These are phyloP conservation scores for Nicotiana rustica DNA, from an alignment of 305 asterid genomes.

Conservation along the genomic window DNA sequence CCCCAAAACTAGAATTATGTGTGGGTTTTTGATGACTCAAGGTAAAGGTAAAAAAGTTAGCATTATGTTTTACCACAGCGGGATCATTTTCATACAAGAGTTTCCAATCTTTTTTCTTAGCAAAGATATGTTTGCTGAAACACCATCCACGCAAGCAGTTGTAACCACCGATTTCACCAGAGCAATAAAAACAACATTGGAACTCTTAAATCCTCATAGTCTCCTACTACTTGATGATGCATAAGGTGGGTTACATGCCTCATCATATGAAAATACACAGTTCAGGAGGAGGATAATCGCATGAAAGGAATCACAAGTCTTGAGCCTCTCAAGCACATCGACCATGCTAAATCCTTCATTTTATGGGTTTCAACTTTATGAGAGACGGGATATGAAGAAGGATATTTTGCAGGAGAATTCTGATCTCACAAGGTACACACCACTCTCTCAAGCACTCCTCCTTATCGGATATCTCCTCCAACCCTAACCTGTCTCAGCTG, in stretches of 20 bases:
- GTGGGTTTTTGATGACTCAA: too few species aligned
- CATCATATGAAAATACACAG: not conserved
- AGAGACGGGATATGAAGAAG: not conserved
- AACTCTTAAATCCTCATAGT: conserved; percentile 6
- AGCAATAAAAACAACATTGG: not conserved
- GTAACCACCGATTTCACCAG: not conserved
- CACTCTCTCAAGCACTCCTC: not conserved
- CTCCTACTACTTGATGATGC: not conserved
- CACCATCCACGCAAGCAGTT: not conserved
- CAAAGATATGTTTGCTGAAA: not conserved
- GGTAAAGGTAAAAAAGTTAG: not conserved
- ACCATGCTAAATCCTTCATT: conserved; percentile 11
- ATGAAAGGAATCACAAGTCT: not conserved
- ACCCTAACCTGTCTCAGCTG: not conserved
- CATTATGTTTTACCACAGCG: not conserved
- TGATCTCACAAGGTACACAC: not conserved
- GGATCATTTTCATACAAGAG: not conserved
- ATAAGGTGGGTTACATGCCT: not conserved
- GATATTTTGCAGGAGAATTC: not conserved
- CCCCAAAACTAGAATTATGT: not conserved
- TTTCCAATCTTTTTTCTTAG: not conserved
- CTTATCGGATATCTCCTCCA: not conserved
- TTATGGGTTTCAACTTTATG: not conserved
- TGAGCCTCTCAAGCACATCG: not conserved
- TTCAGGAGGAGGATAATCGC: conserved; percentile 5